Percentiles rank a stretch among this genome's conserved stretches.
These are phyloP conservation scores for Pulveroboletus sp. DNA, from an alignment of 768 basidiomycete species.

Conservation along the genomic window DNA sequence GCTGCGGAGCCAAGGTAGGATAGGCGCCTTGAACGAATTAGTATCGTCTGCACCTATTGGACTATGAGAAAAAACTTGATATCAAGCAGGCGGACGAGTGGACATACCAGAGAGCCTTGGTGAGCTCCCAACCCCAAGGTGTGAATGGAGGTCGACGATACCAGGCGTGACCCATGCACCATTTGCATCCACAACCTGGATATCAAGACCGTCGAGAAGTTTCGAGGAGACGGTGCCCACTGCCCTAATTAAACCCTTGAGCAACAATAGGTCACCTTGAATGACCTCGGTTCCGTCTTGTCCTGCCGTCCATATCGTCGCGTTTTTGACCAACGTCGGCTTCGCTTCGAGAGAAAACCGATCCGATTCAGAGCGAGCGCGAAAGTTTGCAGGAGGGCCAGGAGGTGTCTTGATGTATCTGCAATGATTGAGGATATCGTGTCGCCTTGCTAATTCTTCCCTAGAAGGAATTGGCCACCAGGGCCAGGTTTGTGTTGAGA, in stretches of 20 bases:
- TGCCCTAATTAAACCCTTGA: constrained; percentile 63
- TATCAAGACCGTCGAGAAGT: constrained; percentile 17
- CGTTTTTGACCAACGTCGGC: constrained; percentile 67
- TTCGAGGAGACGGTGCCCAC: constrained; percentile 45
- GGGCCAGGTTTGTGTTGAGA: not conserved
- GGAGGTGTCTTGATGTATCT: constrained; percentile 37
- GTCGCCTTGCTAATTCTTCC: constrained; percentile 10
- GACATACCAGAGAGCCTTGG: constrained; percentile 32
- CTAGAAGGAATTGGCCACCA: too few species aligned
- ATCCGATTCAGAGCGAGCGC: constrained; percentile 54
- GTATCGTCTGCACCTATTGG: constrained; percentile 47
- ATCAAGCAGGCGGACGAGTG: not conserved
- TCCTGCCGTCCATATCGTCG: constrained; percentile 80
- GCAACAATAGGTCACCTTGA: constrained; percentile 64
- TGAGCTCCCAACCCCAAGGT: constrained; percentile 41
- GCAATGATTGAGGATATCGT: constrained; percentile 42
- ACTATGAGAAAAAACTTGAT: constrained; percentile 4
- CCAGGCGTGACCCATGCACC: constrained; percentile 84
- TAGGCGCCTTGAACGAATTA: constrained; percentile 55
- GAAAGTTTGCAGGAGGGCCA: constrained; percentile 47
- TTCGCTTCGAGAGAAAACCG: constrained; percentile 63
- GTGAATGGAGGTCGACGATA: constrained; percentile 49
- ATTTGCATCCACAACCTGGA: constrained; percentile 55
- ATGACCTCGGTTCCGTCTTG: constrained; percentile 67
- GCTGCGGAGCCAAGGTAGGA: constrained; percentile 60